Evolutionary conservation across 257 asterid genomes (phyloP).

Genomic region (Gentiana straminea): DNA sequence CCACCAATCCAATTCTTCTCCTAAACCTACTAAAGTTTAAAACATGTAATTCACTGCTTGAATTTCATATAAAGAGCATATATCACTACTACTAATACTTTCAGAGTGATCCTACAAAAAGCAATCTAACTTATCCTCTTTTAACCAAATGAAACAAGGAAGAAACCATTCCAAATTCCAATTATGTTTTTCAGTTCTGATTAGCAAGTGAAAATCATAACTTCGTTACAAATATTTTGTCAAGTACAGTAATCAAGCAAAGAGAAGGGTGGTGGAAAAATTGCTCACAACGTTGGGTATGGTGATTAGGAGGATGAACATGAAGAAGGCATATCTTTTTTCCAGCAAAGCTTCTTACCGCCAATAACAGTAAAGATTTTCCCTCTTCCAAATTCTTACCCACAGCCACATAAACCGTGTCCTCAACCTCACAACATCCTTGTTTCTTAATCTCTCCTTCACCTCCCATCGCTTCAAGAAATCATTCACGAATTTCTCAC

Average conservation of each 20-base stretch:
- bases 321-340: constrained; percentile 50
- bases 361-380: constrained; percentile 54
- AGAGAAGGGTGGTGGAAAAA: not conserved
- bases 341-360: constrained; percentile 38
- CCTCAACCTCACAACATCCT: constrained; percentile 25
- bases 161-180: no score
- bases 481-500: no score
- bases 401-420: constrained; percentile 55
- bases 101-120: not conserved
- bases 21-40: not conserved
- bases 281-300: constrained; percentile 39
- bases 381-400: constrained; percentile 66
- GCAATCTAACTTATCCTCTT: not conserved
- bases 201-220: not conserved
- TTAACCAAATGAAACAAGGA: not conserved
- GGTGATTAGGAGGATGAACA: constrained; percentile 60
- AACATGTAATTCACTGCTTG: not conserved
- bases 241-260: not conserved
- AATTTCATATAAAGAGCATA: not conserved
- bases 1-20: not conserved
- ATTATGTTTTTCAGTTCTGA: not conserved
- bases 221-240: not conserved
- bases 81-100: no score
- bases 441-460: constrained; percentile 31
- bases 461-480: constrained; percentile 28